Evolutionary conservation across 2,329 filamentous ascomycete species (phyloP).

Genomic region (Ciborinia camelliae): DNA sequence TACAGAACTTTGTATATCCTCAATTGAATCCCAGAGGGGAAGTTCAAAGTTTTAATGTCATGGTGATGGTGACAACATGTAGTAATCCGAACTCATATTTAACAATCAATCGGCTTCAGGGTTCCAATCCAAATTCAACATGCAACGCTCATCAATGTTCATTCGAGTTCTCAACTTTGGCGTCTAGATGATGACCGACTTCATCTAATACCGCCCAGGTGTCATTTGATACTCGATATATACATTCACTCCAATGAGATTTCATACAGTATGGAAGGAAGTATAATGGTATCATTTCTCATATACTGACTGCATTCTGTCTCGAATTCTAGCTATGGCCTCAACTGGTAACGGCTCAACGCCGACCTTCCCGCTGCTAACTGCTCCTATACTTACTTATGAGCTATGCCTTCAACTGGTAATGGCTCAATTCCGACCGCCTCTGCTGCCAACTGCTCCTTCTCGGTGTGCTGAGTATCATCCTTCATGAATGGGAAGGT

Average conservation of each 20-base stretch:
- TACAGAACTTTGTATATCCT: too few species aligned
- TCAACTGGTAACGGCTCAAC: background rate
- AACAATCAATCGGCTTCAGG: too few species aligned
- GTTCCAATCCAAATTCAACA: too few species aligned
- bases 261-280: background rate
- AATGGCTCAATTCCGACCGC: constrained; percentile 57
- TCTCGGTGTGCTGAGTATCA: constrained; percentile 51
- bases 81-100: too few species aligned
- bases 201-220: too few species aligned
- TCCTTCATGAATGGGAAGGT: constrained; percentile 99
- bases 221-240: too few species aligned
- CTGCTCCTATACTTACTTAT: background rate
- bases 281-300: background rate
- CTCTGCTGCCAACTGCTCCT: constrained; percentile 56
- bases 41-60: too few species aligned
- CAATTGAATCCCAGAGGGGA: too few species aligned
- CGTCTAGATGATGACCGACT: too few species aligned
- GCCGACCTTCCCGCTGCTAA: background rate
- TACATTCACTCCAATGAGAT: background rate
- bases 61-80: too few species aligned
- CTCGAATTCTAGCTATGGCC: background rate
- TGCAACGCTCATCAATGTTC: too few species aligned
- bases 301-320: background rate
- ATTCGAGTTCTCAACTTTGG: too few species aligned
- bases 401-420: constrained; percentile 56